phyloP scores from a whole-genome alignment of 2,329 filamentous ascomycete species.

The Fusarium coicis region DNA sequence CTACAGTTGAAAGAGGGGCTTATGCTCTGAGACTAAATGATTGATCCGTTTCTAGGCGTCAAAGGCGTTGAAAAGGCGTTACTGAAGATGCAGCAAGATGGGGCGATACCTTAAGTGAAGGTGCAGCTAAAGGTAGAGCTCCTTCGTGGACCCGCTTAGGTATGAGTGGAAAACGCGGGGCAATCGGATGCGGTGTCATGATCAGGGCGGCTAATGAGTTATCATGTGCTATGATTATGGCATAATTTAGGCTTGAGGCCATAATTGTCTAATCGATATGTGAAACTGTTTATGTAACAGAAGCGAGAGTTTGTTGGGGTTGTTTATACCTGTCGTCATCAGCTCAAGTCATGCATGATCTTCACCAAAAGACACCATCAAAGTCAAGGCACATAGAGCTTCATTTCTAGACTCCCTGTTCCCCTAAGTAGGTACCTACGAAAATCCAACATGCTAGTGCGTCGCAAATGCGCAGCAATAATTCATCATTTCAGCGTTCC shows the following conservation, averaged over 20 bases:
- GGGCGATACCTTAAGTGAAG: conserved; percentile 20
- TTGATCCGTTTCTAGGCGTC: conserved; percentile 21
- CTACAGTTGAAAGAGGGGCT: conserved; percentile 37
- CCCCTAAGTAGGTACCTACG: conserved; percentile 42
- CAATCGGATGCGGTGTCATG: conserved; percentile 33
- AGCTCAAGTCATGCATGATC: background rate
- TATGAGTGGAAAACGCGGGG: conserved; percentile 41
- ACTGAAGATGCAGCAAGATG: conserved; percentile 30
- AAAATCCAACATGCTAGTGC: conserved; percentile 41
- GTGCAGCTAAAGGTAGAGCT: conserved; percentile 31
- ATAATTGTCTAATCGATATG: background rate
- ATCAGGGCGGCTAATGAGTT: conserved; percentile 15
- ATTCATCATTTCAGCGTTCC: conserved; percentile 43
- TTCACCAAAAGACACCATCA: conserved; percentile 3
- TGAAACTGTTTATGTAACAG: background rate
- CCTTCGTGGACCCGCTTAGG: conserved; percentile 20
- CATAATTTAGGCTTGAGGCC: background rate
- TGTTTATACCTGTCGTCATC: background rate
- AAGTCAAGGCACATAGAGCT: conserved; percentile 31
- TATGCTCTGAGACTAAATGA: conserved; percentile 4
- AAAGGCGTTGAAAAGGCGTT: conserved; percentile 25
- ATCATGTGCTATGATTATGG: conserved; percentile 1
- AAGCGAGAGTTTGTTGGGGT: background rate
- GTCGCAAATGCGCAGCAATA: conserved; percentile 35
- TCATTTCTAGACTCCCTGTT: conserved; percentile 37